Evolutionary conservation across 192 early-diverging fungal genomes (phyloP).

Genomic region (Helicostylum pulchrum): DNA sequence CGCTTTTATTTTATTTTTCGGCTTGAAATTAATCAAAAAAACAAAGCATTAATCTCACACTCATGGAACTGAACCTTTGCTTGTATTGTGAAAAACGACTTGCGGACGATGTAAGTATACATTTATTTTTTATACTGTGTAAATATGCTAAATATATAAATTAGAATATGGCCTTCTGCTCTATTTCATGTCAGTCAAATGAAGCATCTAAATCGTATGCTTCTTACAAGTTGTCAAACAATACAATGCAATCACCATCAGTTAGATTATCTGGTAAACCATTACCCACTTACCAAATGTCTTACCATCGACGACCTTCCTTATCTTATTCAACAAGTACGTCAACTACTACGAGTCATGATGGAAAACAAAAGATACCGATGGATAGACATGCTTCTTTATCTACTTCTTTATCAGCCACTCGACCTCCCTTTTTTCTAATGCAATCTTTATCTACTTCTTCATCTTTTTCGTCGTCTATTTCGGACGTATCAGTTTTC

Average conservation of each 20-base stretch:
- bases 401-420: background rate
- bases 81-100: slow-evolving; percentile 16
- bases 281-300: slow-evolving; percentile 6
- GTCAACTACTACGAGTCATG: background rate
- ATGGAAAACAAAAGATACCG: background rate
- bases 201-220: slow-evolving; percentile 7
- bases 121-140: too few species aligned
- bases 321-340: background rate
- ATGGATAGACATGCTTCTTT: background rate
- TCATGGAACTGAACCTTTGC: slow-evolving; percentile 6
- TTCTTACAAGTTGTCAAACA: slow-evolving; percentile 1
- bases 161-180: slow-evolving; percentile 9
- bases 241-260: background rate
- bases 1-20: background rate
- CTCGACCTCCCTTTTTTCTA: background rate
- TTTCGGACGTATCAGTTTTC: slow-evolving; percentile 5
- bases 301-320: slow-evolving; percentile 15
- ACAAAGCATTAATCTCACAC: background rate
- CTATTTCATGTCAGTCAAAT: slow-evolving; percentile 9
- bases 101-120: slow-evolving; percentile 1
- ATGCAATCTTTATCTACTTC: slow-evolving; percentile 3
- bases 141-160: too few species aligned
- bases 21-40: too few species aligned
- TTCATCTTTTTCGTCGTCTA: slow-evolving; percentile 4
- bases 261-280: background rate